These are phyloP conservation scores for Pisolithus microcarpus DNA, from an alignment of 768 basidiomycete genomes.

Conservation along the genomic window DNA sequence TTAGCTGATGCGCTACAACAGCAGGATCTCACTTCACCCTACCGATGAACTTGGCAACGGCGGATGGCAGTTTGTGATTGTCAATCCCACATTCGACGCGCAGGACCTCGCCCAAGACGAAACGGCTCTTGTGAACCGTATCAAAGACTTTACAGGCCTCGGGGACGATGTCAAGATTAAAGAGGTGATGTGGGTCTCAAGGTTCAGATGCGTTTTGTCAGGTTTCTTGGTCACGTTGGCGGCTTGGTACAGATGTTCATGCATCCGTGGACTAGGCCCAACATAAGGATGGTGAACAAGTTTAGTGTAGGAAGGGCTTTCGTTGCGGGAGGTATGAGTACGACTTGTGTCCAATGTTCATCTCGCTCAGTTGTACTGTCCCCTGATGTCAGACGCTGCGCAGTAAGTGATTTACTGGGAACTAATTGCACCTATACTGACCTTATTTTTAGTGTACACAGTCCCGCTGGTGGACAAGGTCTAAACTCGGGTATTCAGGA, in stretches of 20 bases:
- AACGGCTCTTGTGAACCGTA: conserved; percentile 24
- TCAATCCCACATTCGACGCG: conserved; percentile 4
- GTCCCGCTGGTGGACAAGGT: conserved; percentile 36
- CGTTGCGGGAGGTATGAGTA: no score
- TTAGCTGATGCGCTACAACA: no score
- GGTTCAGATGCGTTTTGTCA: conserved; percentile 20
- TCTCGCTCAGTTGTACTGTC: no score
- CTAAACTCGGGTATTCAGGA: conserved; percentile 9
- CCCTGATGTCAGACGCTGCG: no score
- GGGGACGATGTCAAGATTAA: not conserved
- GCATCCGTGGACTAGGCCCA: not conserved
- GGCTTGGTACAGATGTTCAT: no score
- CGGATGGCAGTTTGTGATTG: conserved; percentile 13
- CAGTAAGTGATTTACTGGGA: not conserved
- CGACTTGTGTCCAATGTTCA: no score
- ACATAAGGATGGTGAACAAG: no score
- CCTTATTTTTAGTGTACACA: conserved; percentile 23
- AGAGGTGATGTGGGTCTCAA: conserved; percentile 18
- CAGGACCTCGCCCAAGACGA: conserved; percentile 12
- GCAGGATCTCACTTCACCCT: conserved; percentile 3
- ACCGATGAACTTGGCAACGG: conserved; percentile 14
- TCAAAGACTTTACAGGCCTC: conserved; percentile 22
- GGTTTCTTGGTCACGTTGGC: not conserved
- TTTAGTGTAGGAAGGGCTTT: not conserved
- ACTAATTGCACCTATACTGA: not conserved